Evolutionary conservation across 83 land plant species (phyloP).

Genomic region (Picea abies): DNA sequence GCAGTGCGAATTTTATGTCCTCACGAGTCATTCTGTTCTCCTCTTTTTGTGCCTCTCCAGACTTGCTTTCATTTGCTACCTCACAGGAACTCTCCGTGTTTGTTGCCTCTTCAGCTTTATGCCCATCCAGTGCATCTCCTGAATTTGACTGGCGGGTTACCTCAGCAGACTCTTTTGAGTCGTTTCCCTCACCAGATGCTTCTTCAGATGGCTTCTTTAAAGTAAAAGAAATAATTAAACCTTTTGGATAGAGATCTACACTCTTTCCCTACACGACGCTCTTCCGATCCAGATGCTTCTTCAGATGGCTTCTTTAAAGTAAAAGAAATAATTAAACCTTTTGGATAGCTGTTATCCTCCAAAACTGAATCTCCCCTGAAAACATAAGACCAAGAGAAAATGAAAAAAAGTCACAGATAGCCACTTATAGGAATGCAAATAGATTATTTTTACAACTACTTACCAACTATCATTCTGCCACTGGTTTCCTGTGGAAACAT

Average conservation of each 20-base stretch:
- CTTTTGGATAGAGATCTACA: constrained; percentile 77
- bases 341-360: constrained; percentile 53
- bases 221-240: constrained; percentile 74
- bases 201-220: constrained; percentile 34
- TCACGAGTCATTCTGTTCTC: constrained; percentile 63
- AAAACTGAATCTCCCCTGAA: neutral
- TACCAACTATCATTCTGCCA: constrained; percentile 6
- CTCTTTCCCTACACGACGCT: too few species aligned
- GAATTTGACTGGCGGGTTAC: neutral
- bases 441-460: neutral
- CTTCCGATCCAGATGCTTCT: constrained; percentile 18
- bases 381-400: neutral
- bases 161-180: constrained; percentile 10
- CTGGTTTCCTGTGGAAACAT: neutral
- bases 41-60: constrained; percentile 18
- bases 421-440: neutral
- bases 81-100: constrained; percentile 8
- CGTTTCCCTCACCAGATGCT: constrained; percentile 26
- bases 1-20: constrained; percentile 68
- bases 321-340: constrained; percentile 80
- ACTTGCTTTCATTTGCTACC: constrained; percentile 20
- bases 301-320: constrained; percentile 38
- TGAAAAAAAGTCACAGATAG: neutral
- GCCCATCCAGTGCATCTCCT: constrained; percentile 4
- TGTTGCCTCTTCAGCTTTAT: constrained; percentile 11